phyloP scores from a whole-genome alignment of 2,329 filamentous ascomycete genomes.

The Diaporthe eres region DNA sequence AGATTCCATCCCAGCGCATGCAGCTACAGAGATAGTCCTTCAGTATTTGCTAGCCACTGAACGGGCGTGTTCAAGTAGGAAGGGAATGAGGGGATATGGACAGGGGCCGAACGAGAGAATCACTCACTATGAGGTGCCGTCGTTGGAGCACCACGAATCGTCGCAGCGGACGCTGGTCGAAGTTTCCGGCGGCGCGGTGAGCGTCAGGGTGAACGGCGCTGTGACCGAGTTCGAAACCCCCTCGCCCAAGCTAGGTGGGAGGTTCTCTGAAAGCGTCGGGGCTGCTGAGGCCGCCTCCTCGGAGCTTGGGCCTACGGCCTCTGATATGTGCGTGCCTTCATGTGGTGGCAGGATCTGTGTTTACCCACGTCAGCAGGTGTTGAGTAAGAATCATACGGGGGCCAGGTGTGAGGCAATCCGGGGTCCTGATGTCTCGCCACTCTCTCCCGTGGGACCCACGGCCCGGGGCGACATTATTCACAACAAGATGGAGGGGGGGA shows the following conservation, averaged over 20 bases:
- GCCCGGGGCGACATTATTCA: neutral
- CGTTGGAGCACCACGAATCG: slow-evolving; percentile 2
- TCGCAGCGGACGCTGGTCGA: neutral
- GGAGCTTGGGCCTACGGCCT: neutral
- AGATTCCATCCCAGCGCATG: slow-evolving; percentile 16
- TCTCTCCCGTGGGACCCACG: neutral
- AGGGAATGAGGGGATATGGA: too few relatives aligned
- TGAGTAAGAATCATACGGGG: neutral
- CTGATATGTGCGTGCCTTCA: neutral
- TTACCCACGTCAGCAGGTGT: neutral
- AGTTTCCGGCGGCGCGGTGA: neutral
- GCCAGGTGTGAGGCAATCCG: neutral
- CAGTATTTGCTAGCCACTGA: neutral
- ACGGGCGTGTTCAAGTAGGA: neutral
- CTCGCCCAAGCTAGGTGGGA: neutral
- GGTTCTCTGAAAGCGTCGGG: neutral
- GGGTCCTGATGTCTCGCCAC: neutral
- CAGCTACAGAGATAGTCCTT: neutral
- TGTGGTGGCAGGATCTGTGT: neutral
- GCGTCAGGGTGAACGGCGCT: neutral
- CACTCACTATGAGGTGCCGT: slow-evolving; percentile 29
- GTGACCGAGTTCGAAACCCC: neutral
- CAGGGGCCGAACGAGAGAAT: neutral
- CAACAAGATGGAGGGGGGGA: neutral
- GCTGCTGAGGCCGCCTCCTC: neutral